Base-by-base conservation (phyloP, 2,329 filamentous ascomycete species). In the Beauveria sp. region DNA sequence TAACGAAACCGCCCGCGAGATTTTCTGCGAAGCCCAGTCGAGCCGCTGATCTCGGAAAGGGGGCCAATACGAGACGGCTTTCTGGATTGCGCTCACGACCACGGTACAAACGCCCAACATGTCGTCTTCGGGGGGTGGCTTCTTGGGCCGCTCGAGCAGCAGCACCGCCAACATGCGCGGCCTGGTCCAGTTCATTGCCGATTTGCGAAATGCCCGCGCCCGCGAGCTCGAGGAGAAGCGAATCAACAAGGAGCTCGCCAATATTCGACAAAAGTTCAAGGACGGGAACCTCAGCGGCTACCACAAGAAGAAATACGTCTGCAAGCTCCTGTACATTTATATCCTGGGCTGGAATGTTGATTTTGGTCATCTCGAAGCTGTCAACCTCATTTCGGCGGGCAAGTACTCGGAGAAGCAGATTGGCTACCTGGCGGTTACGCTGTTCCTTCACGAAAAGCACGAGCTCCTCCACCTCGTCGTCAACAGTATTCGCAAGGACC, bases 351-450 rank as follows among this genome's bases (percentile, higher is more conserved):
- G 95, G 89, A 93, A 99, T 74, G 93, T 99, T 77, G 96, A 98
- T 75, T 99, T 99, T 75, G 95, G 95, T 61, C 95, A 99, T 73
- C 86, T 99, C 67, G 95, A 99, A 78, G 96, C 96, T 40, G 93
- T 99, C 72, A 98, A 98, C 72, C 85, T 99, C 70, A 96, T 99
- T 68, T 97, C 93, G 31, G 92, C 93, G 61, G 92, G 83, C 71
- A 99, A 98, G 74, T 99, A 98, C 77, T 98, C 93, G 24, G 95
- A 99, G 75, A 99, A 99, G 79, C 95, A 99, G 80, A 99, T 99
- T 72, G 95, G 95, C 61, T 99, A 99, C 74, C 83, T 99, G 69
- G 95, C 95, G 59, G 96, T 99, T 75, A 99, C 95, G 1, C 82
- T 99, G 61, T 98, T 99, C 77, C 81, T 99, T 46, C 95, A 99